Evolutionary conservation across 2,329 filamentous ascomycete species (phyloP), one percentile per base, ranked within the genome.

Genomic region (Fusarium mundagurra): DNA sequence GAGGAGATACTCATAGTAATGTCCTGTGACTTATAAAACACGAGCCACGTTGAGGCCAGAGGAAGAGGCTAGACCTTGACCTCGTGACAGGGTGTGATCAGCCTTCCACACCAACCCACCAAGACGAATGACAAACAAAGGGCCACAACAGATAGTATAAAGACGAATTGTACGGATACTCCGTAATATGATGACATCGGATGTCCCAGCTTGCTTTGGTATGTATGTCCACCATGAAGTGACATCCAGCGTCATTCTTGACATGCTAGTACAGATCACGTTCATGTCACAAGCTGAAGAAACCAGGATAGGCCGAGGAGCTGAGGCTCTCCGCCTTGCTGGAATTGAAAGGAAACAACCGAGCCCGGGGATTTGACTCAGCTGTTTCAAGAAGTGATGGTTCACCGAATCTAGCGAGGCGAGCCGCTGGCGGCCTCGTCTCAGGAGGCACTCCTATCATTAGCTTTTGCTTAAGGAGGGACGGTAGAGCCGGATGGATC

Each of bases 401-500:
- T 54, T 45, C 58, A 57, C 43, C 57, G 36, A 61, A 53, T 48
- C 69, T 61, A 69, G 62, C 66, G 71, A 69, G 73, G 69, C 72
- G 67, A 71, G 68, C 66, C 62, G 70, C 47, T 48, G 57, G 61
- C 54, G 55, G 58, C 66, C 60, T 61, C 72, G 74, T 77, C 76
- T 76, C 71, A 75, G 75, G 75, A 62, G 55, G 44, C 61, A 70
- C 64, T 44, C 22, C 39, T 36, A 65, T 69, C 51, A 58, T 51
- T 44, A 44, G 57, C 45, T 44, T 51, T 51, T 48, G 53, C 38
- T 22, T 31, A 51, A 55, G 51, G 51, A 41, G 16, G 22, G 36
- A 39, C 59, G 58, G 39, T 31, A 41, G 29, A 64, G 36, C 43
- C 50, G 44, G 60, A 74, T 36, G 39, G 54, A 68, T 53, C 38